Evolutionary conservation across 106 monocot species (phyloP), one percentile per base, ranked within the genome.

Genomic region (Platanthera zijinensis): DNA sequence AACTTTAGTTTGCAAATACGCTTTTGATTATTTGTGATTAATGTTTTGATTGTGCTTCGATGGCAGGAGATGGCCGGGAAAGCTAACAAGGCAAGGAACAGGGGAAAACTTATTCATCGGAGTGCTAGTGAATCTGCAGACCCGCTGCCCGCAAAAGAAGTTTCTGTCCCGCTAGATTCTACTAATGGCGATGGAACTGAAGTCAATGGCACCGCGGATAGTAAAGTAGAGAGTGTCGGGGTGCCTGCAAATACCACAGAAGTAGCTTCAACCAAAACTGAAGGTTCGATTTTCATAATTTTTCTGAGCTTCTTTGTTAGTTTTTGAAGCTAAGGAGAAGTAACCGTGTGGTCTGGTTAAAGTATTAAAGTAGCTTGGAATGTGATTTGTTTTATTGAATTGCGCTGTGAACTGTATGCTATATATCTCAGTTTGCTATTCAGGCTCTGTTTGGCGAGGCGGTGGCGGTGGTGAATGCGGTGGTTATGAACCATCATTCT

Each of bases 261-360:
- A 28, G 57, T 53, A 18, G 46, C 59, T 18, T 50, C 77, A 19
- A 86, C 88, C 51, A 82, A 83, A 69, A 81, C 72, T 78, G 88
- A 87, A 90, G 88, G 92, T 88, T 75, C 9, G 57, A 10, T 75
- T 15, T 75, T 57, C 56, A 50, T 70, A 48, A 18, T 70, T 48
- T n/a, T 12, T 70, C 3, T 0, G 70, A 70, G 70, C 1, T 70
- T 14, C 48, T 70, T 46, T 18, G 17, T 39, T 46, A 67, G 32
- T 67, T 39, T 30, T 39, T 67, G 32, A 67, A 56, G 56, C 11
- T 22, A 62, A 7, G 62, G 22, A n/a, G 5, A 62, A 21, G 21
- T 21, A 62, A 62, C 21, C 1, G 9, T 22, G 6, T 22, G 22
- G 8, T 62, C 22, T 62, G 39, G n/a, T 21, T 62, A 9, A 62